Conservation (phyloP, 1,284 basidiomycete genomes). For the Malassezia pachydermatis region DNA sequence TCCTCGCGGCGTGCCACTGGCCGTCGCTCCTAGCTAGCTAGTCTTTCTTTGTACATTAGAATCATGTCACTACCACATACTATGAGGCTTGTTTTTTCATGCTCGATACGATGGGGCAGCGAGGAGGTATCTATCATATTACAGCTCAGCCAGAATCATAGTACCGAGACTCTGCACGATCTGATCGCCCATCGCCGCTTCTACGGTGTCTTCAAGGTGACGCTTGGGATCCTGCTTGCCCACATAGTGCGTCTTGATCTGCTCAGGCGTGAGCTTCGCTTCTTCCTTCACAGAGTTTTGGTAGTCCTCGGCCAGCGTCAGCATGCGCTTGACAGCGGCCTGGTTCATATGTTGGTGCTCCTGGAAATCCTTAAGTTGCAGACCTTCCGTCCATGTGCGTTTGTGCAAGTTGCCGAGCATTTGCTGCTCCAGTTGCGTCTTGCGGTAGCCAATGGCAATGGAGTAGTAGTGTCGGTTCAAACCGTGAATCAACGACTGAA, state of each 20-base stretch:
- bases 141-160: constrained; percentile 33
- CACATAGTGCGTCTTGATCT: constrained; percentile 46
- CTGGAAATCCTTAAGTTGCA: constrained; percentile 43
- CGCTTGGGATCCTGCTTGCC: constrained; percentile 48
- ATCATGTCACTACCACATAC: no score
- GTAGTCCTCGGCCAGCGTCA: constrained; percentile 42
- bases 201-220: constrained; percentile 46
- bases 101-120: no score
- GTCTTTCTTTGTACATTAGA: no score
- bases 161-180: constrained; percentile 45
- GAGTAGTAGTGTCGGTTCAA: constrained; percentile 48
- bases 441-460: constrained; percentile 46
- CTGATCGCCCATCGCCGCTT: constrained; percentile 46
- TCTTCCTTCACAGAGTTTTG: constrained; percentile 48
- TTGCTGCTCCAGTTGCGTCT: constrained; percentile 47
- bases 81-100: no score
- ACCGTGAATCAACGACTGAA: constrained; percentile 59
- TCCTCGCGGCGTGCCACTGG: neutral
- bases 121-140: constrained; percentile 5
- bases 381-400: constrained; percentile 44
- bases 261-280: constrained; percentile 34
- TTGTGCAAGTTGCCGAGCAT: constrained; percentile 48
- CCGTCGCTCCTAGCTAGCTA: no score
- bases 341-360: constrained; percentile 45
- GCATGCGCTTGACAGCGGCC: constrained; percentile 42